Evolutionary conservation across 805 yeast species (phyloP).

Genomic region (Clavispora asparagi): DNA sequence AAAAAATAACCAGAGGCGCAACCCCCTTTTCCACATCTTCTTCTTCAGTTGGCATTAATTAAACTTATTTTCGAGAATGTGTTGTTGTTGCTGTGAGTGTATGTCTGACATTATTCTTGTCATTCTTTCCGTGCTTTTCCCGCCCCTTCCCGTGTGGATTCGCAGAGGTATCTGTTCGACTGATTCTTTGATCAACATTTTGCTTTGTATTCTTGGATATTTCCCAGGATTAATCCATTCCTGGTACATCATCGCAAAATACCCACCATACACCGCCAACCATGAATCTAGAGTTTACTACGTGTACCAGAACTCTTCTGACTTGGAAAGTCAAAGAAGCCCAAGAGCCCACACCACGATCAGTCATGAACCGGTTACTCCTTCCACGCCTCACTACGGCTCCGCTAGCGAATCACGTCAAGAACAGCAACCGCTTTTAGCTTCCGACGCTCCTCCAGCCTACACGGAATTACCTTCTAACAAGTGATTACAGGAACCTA

Average conservation of each 20-base stretch:
- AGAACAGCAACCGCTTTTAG: constrained; percentile 6
- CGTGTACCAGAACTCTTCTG: constrained; percentile 24
- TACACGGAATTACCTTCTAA: constrained; percentile 22
- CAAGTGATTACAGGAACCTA: neutral
- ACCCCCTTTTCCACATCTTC: neutral
- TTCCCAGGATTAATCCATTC: constrained; percentile 49
- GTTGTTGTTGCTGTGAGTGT: constrained; percentile 21
- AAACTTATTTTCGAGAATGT: neutral
- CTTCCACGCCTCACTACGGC: constrained; percentile 20
- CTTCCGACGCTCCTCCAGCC: constrained; percentile 23
- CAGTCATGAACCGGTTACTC: constrained; percentile 6
- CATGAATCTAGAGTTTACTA: constrained; percentile 28
- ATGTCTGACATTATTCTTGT: constrained; percentile 54
- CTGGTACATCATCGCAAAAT: constrained; percentile 44
- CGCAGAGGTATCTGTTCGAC: constrained; percentile 57
- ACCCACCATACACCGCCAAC: constrained; percentile 32
- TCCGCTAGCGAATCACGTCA: constrained; percentile 19
- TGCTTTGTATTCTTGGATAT: constrained; percentile 44
- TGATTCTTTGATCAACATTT: constrained; percentile 42
- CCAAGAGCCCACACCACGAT: constrained; percentile 12
- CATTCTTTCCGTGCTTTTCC: constrained; percentile 56
- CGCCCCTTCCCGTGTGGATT: constrained; percentile 69
- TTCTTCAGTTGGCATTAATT: neutral
- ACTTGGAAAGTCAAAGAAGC: constrained; percentile 27
- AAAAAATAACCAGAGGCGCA: neutral